Evolutionary conservation across 345 rosid genomes (phyloP), one percentile per base, ranked within the genome.

Genomic region (Syzygium jambos): DNA sequence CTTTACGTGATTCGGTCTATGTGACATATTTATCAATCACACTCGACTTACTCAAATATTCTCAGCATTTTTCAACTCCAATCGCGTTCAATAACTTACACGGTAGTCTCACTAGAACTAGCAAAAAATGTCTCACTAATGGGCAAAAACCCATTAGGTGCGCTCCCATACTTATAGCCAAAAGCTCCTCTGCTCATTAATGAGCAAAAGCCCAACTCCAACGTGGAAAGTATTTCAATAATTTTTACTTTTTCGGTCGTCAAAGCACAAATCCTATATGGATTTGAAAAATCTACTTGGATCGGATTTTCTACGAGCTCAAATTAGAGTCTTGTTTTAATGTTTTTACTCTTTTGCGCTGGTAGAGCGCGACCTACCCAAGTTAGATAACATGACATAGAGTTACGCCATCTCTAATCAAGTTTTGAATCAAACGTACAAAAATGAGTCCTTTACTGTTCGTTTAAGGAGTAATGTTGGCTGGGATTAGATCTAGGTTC

Each of bases 391-490:
- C 85, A 59, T 97, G 88, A 98, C 98, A 30, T 12, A 59, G 46
- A 94, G 99, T n/a, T 95, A 95, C 52, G 80, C 92, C 22, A 85
- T 95, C 91, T 94, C 95, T 86, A 91, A 91, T 88, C 93, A 91
- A 2, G 89, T 41, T 43, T 96, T 96, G 78, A 96, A 94, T 55
- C 89, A 93, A 49, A 95, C 97, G 2, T 93, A 91, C 89, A 90
- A 86, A 86, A 95, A 95, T 56, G 93, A 94, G 4, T 90, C 95
- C 34, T 95, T 95, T 86, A 54, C 84, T 11, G 95, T 96, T 30
- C 91, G 55, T 25, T 88, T 96, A 90, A 59, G 88, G 80, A 55
- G 87, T 5, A 89, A 93, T 88, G 87, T 95, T 12, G 91, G 93
- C 1, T 96, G 95, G 99, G 96, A 94, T 52, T 51, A 56, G 80